Conservation (phyloP, 73 alveolate species). For the Tetrahymena borealis region DNA sequence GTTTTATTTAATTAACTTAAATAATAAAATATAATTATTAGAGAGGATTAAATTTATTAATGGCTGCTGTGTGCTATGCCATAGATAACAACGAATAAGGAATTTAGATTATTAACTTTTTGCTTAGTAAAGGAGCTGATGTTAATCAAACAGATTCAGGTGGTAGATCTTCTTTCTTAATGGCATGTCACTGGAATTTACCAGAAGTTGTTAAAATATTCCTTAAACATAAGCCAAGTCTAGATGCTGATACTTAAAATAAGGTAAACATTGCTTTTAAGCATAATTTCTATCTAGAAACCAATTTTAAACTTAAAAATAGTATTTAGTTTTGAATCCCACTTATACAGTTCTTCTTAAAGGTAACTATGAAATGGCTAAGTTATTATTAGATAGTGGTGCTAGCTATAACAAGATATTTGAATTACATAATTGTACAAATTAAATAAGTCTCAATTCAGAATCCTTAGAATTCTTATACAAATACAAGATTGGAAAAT, state of each 20-base stretch:
- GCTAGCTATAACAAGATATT: background rate
- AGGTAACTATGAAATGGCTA: background rate
- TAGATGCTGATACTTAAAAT: background rate
- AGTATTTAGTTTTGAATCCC: background rate
- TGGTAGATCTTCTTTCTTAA: background rate
- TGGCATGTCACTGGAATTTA: background rate
- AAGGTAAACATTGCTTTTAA: background rate
- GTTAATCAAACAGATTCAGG: background rate
- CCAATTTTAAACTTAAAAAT: background rate
- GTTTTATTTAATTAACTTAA: too few species aligned
- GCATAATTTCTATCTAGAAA: background rate
- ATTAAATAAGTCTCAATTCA: background rate
- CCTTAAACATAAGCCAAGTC: background rate
- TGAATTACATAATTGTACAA: background rate
- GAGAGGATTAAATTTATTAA: background rate
- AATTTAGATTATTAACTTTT: background rate
- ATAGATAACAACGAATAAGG: background rate
- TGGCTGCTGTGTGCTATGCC: background rate
- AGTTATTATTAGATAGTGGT: background rate
- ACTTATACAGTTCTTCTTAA: background rate
- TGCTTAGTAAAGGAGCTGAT: background rate
- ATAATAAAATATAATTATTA: too few species aligned
- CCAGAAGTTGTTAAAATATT: background rate
- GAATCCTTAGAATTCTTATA: background rate
- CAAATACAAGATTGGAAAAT: background rate